Evolutionary conservation across 495 filamentous ascomycete species (phyloP), one percentile per base, ranked within the genome.

Genomic region (Thozetella sp.): DNA sequence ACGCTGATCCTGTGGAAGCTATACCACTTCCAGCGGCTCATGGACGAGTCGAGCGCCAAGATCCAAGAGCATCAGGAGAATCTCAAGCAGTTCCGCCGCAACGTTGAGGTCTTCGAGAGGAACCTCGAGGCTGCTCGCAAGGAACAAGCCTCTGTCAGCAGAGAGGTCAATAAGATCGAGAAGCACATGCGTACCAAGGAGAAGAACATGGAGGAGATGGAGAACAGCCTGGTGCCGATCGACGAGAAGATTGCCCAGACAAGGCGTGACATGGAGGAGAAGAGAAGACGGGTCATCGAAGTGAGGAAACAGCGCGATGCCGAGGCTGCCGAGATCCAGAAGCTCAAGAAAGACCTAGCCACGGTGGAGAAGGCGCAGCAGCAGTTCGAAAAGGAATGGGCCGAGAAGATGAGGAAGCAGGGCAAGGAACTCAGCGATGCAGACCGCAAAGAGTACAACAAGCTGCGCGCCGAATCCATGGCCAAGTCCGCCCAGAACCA

Each of bases 1-100:
- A 95, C 91, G 0, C 96, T 98, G 57, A 93, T 97, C 37, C 77
- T 98, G 13, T 98, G 95, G 94, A 98, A 98, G 73, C 78, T 99
- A 1, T 98, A 91, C 74, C 93, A 97, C 72, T 96, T 97, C 72
- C 95, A 99, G 72, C 88, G 87, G 25, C 81, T 92, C 25, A 97
- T 99, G 74, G 93, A 97, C 64, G 88, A 91, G 50, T 97, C 95
- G 30, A 92, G 88, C 63, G 90, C 87, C 24, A 88, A 96, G 64
- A 99, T 98, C 55, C 89, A 94, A 68, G 91, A 89, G 63, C 92
- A 98, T 68, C 96, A 99, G 61, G 92, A 97, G 66, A 93, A 99
- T 61, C 84, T 98, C 1, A 97, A 97, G 71, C 95, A 97, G 71
- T 93, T 92, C 70, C 86, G 91, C 30, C 90, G 95, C 20, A 90